Evolutionary conservation across 2,329 filamentous ascomycete species (phyloP).

Genomic region (Fusarium caatingaense): DNA sequence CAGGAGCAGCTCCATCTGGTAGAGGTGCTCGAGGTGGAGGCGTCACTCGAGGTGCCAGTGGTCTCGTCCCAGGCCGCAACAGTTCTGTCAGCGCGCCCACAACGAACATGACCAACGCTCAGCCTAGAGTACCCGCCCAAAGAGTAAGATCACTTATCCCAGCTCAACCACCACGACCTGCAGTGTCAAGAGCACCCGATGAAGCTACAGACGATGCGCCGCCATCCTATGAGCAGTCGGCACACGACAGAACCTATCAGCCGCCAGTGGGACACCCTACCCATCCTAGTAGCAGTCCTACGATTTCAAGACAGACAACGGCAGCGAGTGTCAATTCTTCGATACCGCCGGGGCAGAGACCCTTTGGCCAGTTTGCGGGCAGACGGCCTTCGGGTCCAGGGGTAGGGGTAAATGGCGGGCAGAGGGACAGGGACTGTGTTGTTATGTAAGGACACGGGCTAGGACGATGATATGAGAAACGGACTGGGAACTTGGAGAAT

Average conservation of each 20-base stretch:
- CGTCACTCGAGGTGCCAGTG: conserved; percentile 30
- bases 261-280: conserved; percentile 64
- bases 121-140: conserved; percentile 42
- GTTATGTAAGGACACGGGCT: conserved; percentile 26
- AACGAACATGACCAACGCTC: conserved; percentile 31
- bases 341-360: conserved; percentile 33
- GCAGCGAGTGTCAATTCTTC: conserved; percentile 30
- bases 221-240: conserved; percentile 68
- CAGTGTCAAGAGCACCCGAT: conserved; percentile 53
- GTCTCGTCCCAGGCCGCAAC: conserved; percentile 40
- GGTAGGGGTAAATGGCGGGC: conserved; percentile 15
- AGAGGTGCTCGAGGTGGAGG: conserved; percentile 28
- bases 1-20: conserved; percentile 5
- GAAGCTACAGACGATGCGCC: conserved; percentile 63
- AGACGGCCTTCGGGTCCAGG: conserved; percentile 43
- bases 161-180: conserved; percentile 52
- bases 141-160: conserved; percentile 59
- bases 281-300: conserved; percentile 55
- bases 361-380: conserved; percentile 31
- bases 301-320: conserved; percentile 39
- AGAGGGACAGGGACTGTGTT: conserved; percentile 33
- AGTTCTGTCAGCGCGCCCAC: conserved; percentile 41
- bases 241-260: conserved; percentile 62
- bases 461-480: conserved; percentile 8
- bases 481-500: not conserved